Conservation (phyloP, 768 basidiomycete species). For the Nidula microcarpa region DNA sequence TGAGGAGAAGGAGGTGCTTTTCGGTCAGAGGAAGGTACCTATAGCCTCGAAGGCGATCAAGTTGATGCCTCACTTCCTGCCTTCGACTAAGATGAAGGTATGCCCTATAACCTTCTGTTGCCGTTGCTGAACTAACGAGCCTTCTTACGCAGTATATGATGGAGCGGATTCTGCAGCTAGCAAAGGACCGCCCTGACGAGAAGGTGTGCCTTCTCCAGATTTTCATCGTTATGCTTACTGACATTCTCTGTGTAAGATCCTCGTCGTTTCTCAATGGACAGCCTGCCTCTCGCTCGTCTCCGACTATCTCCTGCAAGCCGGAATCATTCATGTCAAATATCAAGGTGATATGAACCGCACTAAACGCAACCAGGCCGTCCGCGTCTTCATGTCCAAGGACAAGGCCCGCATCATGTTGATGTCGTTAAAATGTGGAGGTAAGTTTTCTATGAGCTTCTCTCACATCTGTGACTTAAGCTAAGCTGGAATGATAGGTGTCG, state of each 20-base stretch:
- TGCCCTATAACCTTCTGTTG: slow-evolving; percentile 4
- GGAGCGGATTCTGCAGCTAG: slow-evolving; percentile 43
- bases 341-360: slow-evolving; percentile 56
- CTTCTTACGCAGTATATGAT: slow-evolving; percentile 46
- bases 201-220: slow-evolving; percentile 37
- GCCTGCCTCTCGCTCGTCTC: slow-evolving; percentile 61
- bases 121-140: background rate
- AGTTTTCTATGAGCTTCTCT: slow-evolving; percentile 1
- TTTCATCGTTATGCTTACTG: background rate
- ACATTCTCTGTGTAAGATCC: slow-evolving; percentile 29
- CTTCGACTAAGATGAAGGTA: slow-evolving; percentile 77
- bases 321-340: slow-evolving; percentile 55
- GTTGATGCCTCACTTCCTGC: slow-evolving; percentile 52
- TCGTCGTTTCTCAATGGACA: slow-evolving; percentile 75
- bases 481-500: slow-evolving; percentile 27
- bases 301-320: slow-evolving; percentile 50
- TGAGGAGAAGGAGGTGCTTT: slow-evolving; percentile 39
- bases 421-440: slow-evolving; percentile 63
- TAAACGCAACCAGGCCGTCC: slow-evolving; percentile 52
- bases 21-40: slow-evolving; percentile 25
- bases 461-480: background rate
- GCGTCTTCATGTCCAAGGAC: slow-evolving; percentile 57
- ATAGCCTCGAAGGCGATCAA: slow-evolving; percentile 31
- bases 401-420: slow-evolving; percentile 59
- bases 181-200: slow-evolving; percentile 50